A percentile compares a stretch with the other conserved stretches of the same genome.
Evolutionary conservation across 73 alveolate genomes (phyloP).

Genomic region (Breviolum minutum): DNA sequence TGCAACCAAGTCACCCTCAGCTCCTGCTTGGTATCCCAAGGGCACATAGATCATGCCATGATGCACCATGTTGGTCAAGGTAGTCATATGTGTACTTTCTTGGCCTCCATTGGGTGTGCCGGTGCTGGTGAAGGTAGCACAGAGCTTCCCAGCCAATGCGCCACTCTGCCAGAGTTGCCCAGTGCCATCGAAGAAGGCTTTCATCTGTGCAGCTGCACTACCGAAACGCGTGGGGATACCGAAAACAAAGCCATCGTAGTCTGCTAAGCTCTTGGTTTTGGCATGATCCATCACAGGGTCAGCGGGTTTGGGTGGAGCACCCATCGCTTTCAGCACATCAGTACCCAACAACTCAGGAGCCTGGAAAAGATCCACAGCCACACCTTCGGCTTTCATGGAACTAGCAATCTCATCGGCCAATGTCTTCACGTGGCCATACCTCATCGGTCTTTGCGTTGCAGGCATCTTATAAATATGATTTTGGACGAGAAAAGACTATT

Average conservation of each 20-base stretch:
- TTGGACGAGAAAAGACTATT: too few relatives aligned
- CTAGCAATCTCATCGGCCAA: conserved; percentile 77
- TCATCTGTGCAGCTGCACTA: conserved; percentile 58
- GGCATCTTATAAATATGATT: neutral
- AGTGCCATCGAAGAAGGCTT: conserved; percentile 80
- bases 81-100: conserved; percentile 75
- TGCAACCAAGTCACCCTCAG: conserved; percentile 5
- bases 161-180: conserved; percentile 84
- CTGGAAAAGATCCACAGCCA: conserved; percentile 52
- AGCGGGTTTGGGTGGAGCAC: conserved; percentile 49
- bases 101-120: conserved; percentile 78
- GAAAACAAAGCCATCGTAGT: conserved; percentile 71
- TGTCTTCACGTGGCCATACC: conserved; percentile 87
- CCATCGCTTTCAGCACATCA: conserved; percentile 48
- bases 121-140: conserved; percentile 63
- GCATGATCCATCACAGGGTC: conserved; percentile 45
- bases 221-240: conserved; percentile 86
- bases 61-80: conserved; percentile 72
- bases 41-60: conserved; percentile 94
- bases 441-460: neutral
- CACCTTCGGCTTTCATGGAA: conserved; percentile 26
- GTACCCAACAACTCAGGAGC: conserved; percentile 45
- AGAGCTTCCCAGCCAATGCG: conserved; percentile 72
- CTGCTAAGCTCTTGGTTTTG: conserved; percentile 18
- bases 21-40: conserved; percentile 74